Evolutionary conservation across 306 rosid genomes (phyloP).

Genomic region (Spatholobus suberectus): DNA sequence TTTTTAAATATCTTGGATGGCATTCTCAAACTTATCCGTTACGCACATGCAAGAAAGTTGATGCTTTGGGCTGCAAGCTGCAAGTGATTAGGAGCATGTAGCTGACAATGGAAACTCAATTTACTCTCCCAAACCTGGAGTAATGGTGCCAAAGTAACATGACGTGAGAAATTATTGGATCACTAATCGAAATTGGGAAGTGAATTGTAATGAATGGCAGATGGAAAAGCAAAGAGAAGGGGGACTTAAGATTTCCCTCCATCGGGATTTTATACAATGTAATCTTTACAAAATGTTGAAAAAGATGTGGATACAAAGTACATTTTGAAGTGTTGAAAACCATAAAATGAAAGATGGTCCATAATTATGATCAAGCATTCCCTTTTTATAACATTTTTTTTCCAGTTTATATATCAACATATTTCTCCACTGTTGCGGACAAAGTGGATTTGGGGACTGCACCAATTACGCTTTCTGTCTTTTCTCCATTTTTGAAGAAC

Average conservation of each 20-base stretch:
- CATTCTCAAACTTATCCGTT: slow-evolving; percentile 8
- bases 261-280: slow-evolving; percentile 25
- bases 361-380: not conserved
- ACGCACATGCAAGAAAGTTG: slow-evolving; percentile 19
- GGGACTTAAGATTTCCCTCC: slow-evolving; percentile 20
- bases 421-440: slow-evolving; percentile 70
- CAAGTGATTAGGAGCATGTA: slow-evolving; percentile 7
- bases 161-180: not conserved
- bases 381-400: not conserved
- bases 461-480: slow-evolving; percentile 81
- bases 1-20: slow-evolving; percentile 23
- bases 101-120: not conserved
- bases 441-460: slow-evolving; percentile 85
- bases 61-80: slow-evolving; percentile 20
- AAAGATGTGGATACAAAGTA: slow-evolving; percentile 20
- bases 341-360: slow-evolving; percentile 11
- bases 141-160: not conserved
- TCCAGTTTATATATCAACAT: slow-evolving; percentile 46
- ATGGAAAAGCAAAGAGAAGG: slow-evolving; percentile 21
- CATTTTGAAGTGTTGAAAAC: slow-evolving; percentile 1
- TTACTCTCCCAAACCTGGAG: not conserved
- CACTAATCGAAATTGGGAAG: not conserved
- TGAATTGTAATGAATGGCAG: not conserved
- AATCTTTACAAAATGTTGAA: slow-evolving; percentile 26
- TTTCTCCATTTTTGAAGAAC: slow-evolving; percentile 85